Conservation (phyloP, 208 protist species). For the Vickermania spadyakhi region DNA sequence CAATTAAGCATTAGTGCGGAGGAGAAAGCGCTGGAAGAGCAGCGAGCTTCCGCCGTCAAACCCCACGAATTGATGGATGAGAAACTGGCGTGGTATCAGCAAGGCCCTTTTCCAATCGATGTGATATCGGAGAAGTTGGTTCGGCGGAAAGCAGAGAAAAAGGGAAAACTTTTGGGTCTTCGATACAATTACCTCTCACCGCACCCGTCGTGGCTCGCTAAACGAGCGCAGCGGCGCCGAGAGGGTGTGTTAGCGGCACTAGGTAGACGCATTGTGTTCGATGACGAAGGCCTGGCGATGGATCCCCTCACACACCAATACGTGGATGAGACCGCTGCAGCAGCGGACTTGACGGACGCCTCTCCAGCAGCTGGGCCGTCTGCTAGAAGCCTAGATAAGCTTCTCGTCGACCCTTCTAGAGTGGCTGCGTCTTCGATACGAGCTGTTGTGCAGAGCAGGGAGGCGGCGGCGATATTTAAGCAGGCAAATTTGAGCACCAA, state of each 20-base stretch:
- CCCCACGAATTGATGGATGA: slow-evolving; percentile 83
- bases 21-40: slow-evolving; percentile 30
- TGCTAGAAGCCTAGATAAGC: slow-evolving; percentile 1
- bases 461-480: slow-evolving; percentile 50
- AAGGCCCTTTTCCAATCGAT: slow-evolving; percentile 80
- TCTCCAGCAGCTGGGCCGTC: background rate
- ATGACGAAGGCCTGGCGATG: slow-evolving; percentile 31
- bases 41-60: slow-evolving; percentile 30
- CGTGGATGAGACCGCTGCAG: slow-evolving; percentile 23
- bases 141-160: slow-evolving; percentile 67
- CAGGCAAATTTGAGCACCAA: slow-evolving; percentile 67
- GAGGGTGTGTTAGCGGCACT: slow-evolving; percentile 61
- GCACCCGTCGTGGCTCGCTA: slow-evolving; percentile 83
- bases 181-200: slow-evolving; percentile 80
- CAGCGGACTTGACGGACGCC: slow-evolving; percentile 12
- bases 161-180: slow-evolving; percentile 62
- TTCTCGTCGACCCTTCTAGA: slow-evolving; percentile 39
- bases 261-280: slow-evolving; percentile 61
- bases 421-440: slow-evolving; percentile 33
- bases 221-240: slow-evolving; percentile 44
- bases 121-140: slow-evolving; percentile 80
- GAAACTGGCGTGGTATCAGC: slow-evolving; percentile 81
- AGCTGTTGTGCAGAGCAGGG: slow-evolving; percentile 35
- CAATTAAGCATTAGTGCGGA: slow-evolving; percentile 60
- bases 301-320: slow-evolving; percentile 38